Evolutionary conservation across 352 stramenopile species (phyloP).

Genomic region (Peronospora tabacina): DNA sequence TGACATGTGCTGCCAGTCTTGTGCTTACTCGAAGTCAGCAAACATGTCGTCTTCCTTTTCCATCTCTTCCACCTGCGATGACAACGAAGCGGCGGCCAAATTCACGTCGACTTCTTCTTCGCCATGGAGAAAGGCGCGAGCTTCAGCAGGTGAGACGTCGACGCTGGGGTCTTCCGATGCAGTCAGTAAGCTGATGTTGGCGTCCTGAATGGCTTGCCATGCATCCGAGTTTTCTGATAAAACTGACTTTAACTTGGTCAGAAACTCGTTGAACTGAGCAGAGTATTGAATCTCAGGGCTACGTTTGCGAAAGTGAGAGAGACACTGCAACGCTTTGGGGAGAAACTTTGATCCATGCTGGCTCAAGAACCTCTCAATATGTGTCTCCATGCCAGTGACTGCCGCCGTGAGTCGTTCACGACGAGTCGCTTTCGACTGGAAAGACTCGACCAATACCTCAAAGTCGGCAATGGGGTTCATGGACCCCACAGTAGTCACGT

Average conservation of each 20-base stretch:
- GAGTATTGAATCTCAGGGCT: slow-evolving; percentile 66
- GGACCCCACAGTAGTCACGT: slow-evolving; percentile 61
- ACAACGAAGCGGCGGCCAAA: slow-evolving; percentile 40
- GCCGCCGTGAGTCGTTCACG: slow-evolving; percentile 34
- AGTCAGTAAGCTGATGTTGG: slow-evolving; percentile 53
- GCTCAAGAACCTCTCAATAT: slow-evolving; percentile 59
- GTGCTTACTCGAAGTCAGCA: slow-evolving; percentile 65
- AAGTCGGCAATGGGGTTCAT: slow-evolving; percentile 85
- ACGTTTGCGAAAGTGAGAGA: slow-evolving; percentile 61
- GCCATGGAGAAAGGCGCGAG: slow-evolving; percentile 53
- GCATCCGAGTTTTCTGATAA: slow-evolving; percentile 39
- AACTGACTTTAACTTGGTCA: slow-evolving; percentile 43
- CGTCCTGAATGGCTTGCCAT: slow-evolving; percentile 49
- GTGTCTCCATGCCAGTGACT: slow-evolving; percentile 58
- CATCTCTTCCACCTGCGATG: slow-evolving; percentile 51
- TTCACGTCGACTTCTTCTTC: slow-evolving; percentile 46
- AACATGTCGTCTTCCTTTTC: slow-evolving; percentile 79
- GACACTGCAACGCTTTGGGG: slow-evolving; percentile 60
- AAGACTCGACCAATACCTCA: slow-evolving; percentile 51
- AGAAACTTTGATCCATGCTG: slow-evolving; percentile 44
- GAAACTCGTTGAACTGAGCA: slow-evolving; percentile 67
- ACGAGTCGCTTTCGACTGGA: slow-evolving; percentile 37
- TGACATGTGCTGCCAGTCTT: background rate
- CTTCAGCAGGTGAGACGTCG: slow-evolving; percentile 39
- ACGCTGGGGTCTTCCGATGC: slow-evolving; percentile 50